Base-by-base conservation (phyloP, 2,329 filamentous ascomycete genomes). In the Ophiostoma montium region DNA sequence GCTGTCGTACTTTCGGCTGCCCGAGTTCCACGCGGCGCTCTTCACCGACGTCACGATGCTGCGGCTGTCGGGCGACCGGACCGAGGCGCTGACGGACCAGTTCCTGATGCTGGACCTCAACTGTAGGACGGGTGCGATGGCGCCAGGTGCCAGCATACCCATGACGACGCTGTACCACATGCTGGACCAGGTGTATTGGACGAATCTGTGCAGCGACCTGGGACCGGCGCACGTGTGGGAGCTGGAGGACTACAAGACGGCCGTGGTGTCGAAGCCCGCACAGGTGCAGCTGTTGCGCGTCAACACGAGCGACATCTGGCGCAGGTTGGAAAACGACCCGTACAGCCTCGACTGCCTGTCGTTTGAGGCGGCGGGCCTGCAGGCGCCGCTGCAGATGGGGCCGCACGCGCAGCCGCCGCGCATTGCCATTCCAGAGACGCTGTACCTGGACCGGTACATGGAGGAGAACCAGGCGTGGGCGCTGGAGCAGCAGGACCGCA, bases 391-490 rank as follows among this genome's bases (percentile, higher is more conserved):
- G 1, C 15, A 27, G 13, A 42, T 23, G 6, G 21, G 39, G 4
- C 6, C 23, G 13, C 16, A 42, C 11, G 39, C 18, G 7, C 33
- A 6, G 15, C 43, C 3, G 19, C 48, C 6, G 15, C 49, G 2
- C 31, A 51, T 61, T 7, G 55, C 59, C 5, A 50, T 60, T 3
- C 59, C 58, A 11, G 56, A 54, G 13, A 39, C 54, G 11, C 50
- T 60, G 15, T 60, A 56, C 35, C 33, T 52, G 7, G 59, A 61
- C 48, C 54, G 59, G 2, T 61, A 60, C 47, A 23, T 57, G 8
- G 49, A 49, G 4, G 54, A 55, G 18, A 53, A 59, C 55, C 23
- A 57, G 57, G 56, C 49, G 5, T 46, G 31, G 31, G 18, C 43
- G 4, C 12, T 35, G 18, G 43, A 9, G 3, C 12, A 23, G 11